phyloP scores from a whole-genome alignment of 345 rosid genomes.

The Clausena lansium region DNA sequence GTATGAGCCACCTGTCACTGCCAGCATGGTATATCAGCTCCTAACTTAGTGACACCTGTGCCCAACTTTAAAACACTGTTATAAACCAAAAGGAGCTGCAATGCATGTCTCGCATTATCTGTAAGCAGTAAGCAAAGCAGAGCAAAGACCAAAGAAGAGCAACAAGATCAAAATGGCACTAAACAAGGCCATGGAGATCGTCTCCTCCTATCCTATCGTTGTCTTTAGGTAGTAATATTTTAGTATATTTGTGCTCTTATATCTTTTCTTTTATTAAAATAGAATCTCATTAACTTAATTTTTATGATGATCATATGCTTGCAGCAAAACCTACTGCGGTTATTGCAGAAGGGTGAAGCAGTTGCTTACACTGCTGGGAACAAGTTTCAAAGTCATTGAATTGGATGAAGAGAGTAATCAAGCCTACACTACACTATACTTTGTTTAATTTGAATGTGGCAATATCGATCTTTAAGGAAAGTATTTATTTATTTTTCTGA shows the following conservation, averaged over 20 bases:
- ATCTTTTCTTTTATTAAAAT: not conserved
- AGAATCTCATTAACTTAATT: no score
- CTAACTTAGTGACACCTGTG: not conserved
- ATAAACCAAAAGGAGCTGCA: not conserved
- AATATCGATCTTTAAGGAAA: no score
- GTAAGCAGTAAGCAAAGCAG: no score
- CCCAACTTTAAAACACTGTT: not conserved
- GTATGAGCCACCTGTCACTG: not conserved
- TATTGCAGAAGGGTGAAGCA: slow-evolving; percentile 61
- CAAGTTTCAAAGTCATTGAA: slow-evolving; percentile 46
- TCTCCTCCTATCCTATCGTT: slow-evolving; percentile 52
- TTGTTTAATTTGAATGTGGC: no score
- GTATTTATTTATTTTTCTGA: not conserved
- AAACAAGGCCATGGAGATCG: slow-evolving; percentile 52
- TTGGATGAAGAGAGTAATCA: slow-evolving; percentile 42
- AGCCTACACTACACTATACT: no score
- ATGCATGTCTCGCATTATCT: no score
- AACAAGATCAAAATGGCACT: slow-evolving; percentile 29
- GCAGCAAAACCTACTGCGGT: slow-evolving; percentile 71
- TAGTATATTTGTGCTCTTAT: not conserved
- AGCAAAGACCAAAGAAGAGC: no score
- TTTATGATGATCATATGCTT: not conserved
- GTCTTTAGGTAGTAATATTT: slow-evolving; percentile 46
- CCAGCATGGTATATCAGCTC: not conserved
- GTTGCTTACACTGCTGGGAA: slow-evolving; percentile 48